Percentiles rank a stretch among this genome's conserved stretches.
Conservation (phyloP, 371 early-diverging fungal genomes). For the Mortierella sp. region DNA sequence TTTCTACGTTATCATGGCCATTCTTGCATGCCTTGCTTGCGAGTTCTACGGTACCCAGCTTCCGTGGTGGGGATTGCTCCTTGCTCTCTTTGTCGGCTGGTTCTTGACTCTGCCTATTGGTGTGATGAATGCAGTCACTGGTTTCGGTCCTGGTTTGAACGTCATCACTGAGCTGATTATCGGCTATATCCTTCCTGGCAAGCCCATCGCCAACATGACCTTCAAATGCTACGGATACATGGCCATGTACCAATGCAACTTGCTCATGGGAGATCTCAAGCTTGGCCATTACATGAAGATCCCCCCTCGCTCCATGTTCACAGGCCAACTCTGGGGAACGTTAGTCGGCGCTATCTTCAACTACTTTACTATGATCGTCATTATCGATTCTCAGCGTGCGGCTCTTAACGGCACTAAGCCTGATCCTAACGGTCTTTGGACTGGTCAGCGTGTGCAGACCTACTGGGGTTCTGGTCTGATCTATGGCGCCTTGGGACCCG, state of each 20-base stretch:
- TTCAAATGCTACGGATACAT: conserved; percentile 59
- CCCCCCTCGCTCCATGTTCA: conserved; percentile 72
- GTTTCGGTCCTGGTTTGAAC: conserved; percentile 62
- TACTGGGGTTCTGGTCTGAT: conserved; percentile 68
- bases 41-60: conserved; percentile 65
- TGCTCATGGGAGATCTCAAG: conserved; percentile 67
- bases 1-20: conserved; percentile 67
- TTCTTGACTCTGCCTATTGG: conserved; percentile 82
- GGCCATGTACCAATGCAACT: conserved; percentile 59
- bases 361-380: conserved; percentile 58
- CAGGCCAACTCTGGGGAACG: conserved; percentile 71
- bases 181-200: conserved; percentile 67
- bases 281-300: conserved; percentile 82
- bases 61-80: conserved; percentile 76
- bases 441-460: conserved; percentile 56
- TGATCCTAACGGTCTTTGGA: conserved; percentile 58
- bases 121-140: conserved; percentile 72
- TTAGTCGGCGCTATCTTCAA: conserved; percentile 64
- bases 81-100: conserved; percentile 70
- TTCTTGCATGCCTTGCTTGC: conserved; percentile 65
- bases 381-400: conserved; percentile 56
- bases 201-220: conserved; percentile 68
- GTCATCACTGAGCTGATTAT: conserved; percentile 73
- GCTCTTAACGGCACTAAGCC: conserved; percentile 53
- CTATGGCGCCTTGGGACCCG: conserved; percentile 68